Evolutionary conservation across 306 rosid genomes (phyloP), one percentile per base, ranked within the genome.

Genomic region (Prunus armeniaca): DNA sequence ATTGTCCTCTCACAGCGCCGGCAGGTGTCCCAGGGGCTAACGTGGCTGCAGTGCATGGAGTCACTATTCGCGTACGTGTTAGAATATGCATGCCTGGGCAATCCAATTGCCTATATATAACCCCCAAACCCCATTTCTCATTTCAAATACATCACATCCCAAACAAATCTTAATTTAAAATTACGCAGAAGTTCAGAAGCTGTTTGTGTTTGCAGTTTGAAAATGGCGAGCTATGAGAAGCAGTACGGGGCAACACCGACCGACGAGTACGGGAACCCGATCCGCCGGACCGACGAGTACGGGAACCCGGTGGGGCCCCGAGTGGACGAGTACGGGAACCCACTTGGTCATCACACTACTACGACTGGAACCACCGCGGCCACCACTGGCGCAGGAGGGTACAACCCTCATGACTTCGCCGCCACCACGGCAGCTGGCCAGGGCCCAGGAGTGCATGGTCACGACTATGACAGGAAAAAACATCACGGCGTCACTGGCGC

Each of bases 191-290:
- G 4, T 13, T 13, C 15, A 47, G 52, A 3, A 10, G 5, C 52
- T 10, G 14, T 12, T 62, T 28, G 19, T 6, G 12, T 62, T 28
- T 28, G 6, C 5, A 20, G 12, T 47, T 47, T 2, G 52, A 62
- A 28, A 28, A 28, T 62, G 45, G 67, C 67, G 11, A 38, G 28
- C 12, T 30, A 3, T 19, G 43, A 15, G 3, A 25, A 62, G 2
- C 85, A 8, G 45, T 86, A 2, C 69, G 86, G 12, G 22, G 22
- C 20, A 14, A 12, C 41, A 14, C 22, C 67, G 12, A 63, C 12
- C 2, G 45, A 5, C 2, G 20, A 32, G 11, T 14, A 17, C n/a
- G 20, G 11, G 2, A 27, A 27, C 43, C 66, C 43, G 43, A 62
- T 4, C 14, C 38, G 1, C 10, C 43, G 20, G 5, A 28, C 66